Base-by-base conservation (phyloP, 2,329 filamentous ascomycete species). In the Hypoxylon sp. region DNA sequence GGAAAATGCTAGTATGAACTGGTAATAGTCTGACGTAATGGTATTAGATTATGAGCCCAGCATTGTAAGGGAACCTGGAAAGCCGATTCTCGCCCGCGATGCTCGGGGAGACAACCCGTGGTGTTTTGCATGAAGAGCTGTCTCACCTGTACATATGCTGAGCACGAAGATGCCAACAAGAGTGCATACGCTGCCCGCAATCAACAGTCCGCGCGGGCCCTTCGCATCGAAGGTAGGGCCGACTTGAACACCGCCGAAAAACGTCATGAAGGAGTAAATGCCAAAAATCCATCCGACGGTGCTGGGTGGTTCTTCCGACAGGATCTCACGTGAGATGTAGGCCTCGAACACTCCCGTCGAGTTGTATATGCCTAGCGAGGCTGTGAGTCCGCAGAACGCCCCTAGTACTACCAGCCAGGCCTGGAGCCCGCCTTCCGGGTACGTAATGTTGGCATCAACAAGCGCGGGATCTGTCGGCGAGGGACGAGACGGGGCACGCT, bases 391-490 rank as follows among this genome's bases (percentile, higher is more conserved):
- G 62, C 84, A 85, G 77, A 91, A 92, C 4, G 86, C 87, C 20
- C 90, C 90, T 4, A 91, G 75, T 1, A 93, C 89, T n/a, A 91
- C 89, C 4, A 88, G 78, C 88, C 90, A 93, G 59, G 88, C 89
- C 69, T 84, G 75, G 7, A 81, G 73, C 1, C 91, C 90, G 22
- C 90, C 90, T 20, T 56, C 54, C 10, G 54, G 54, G n/a, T 41
- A 41, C 2, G 50, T 41, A 17, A 41, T 41, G 39, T 19, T n/a
- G n/a, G 39, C 13, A 3, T 41, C 39, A 2, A 41, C n/a, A n/a
- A 19, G 39, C 39, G 39, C 11, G 11, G 11, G n/a, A 17, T 41
- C 39, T 17, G 39, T 41, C 39, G 39, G 39, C 39, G n/a, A n/a
- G 39, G 39, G 39, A 41, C 11, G 39, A 41, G 39, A 41, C 39